Evolutionary conservation across 305 asterid genomes (phyloP), one percentile per base, ranked within the genome.

Genomic region (Fraxinus platypoda): DNA sequence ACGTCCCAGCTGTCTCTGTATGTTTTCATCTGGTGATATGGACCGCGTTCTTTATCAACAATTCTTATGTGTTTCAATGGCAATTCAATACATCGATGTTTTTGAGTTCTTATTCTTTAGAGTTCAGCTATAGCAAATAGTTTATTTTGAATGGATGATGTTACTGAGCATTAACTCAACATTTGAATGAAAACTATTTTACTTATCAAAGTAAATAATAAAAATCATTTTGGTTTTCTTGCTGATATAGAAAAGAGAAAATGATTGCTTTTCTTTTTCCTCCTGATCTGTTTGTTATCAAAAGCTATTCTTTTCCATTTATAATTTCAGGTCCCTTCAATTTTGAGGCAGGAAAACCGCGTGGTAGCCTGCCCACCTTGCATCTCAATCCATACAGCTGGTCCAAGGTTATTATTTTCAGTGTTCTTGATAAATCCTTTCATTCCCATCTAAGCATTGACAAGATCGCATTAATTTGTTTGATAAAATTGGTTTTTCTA

Each of bases 351-450:
- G 96, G 97, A 80, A 84, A 90, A 82, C 84, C 91, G 1, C 82
- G 77, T 54, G 86, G 81, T 31, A 88, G 93, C 96, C 84, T 93
- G 74, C 98, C 99, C 70, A 88, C 88, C 57, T 84, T 96, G 85
- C 97, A 91, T 81, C 93, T 88, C 81, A 96, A 94, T 88, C 98
- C 97, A 66, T 88, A 91, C 88, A 93, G 94, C 90, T 96, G 99
- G 99, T 81, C 99, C 78, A 96, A 96, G 98, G 99, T 96, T 84
- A 85, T 73, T 52, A 82, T 86, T 81, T 79, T 72, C 7, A 15
- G 21, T 31, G 6, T 68, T 81, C 19, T 71, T 38, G 31, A 28
- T 75, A 11, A 19, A 35, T 49, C 59, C 74, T 80, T 6, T 59
- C 4, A 74, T 33, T 80, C 81, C 71, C 70, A 74, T 68, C 28